phyloP scores from a whole-genome alignment of 108 stramenopile genomes.

The Pseudonitzschia delicatissima region DNA sequence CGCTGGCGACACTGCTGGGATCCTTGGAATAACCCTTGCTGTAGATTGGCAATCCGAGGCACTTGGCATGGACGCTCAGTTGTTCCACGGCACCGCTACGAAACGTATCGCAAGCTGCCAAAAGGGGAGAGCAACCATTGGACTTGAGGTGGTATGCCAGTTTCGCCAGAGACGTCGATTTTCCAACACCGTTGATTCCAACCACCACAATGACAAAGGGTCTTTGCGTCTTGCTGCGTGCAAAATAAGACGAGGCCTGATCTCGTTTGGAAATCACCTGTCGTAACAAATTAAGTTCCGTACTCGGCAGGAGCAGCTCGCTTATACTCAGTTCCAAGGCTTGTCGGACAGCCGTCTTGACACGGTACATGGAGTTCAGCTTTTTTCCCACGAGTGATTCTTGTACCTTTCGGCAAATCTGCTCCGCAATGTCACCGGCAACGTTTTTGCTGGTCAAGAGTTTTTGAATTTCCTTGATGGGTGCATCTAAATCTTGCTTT shows the following conservation, averaged over 20 bases:
- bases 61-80: conserved; percentile 87
- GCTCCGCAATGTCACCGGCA: conserved; percentile 77
- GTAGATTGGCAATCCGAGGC: conserved; percentile 88
- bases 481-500: conserved; percentile 64
- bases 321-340: conserved; percentile 73
- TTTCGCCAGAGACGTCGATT: conserved; percentile 91
- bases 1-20: conserved; percentile 86
- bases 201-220: conserved; percentile 92
- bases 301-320: conserved; percentile 51
- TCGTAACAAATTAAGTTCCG: conserved; percentile 55
- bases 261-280: conserved; percentile 53
- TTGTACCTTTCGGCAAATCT: conserved; percentile 62
- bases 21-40: conserved; percentile 95
- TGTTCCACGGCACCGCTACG: conserved; percentile 97
- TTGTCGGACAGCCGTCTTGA: conserved; percentile 80
- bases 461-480: conserved; percentile 82
- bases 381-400: conserved; percentile 62
- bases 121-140: conserved; percentile 74
- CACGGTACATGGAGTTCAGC: conserved; percentile 61
- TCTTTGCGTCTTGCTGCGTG: conserved; percentile 44
- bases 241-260: conserved; percentile 9
- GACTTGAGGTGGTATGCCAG: conserved; percentile 80
- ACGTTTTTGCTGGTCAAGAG: conserved; percentile 89
- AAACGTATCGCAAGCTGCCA: conserved; percentile 98
- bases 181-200: conserved; percentile 96